These are phyloP conservation scores for Trichoderma gamsii DNA, from an alignment of 495 filamentous ascomycete genomes.

Conservation along the genomic window DNA sequence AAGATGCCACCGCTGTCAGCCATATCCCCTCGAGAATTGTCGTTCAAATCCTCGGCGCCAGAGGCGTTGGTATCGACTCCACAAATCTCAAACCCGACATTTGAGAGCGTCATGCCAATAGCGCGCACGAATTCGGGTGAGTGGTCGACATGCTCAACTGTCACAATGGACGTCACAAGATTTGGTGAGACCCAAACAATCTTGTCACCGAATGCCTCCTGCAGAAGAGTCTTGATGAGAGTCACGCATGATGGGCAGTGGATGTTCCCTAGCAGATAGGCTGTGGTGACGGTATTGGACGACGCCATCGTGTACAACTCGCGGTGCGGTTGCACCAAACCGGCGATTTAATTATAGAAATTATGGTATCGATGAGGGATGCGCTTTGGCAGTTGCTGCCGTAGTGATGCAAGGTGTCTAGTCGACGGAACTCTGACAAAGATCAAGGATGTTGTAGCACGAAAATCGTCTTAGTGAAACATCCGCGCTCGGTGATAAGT, in stretches of 20 bases:
- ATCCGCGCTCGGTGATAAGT: too few species aligned
- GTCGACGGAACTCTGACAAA: too few species aligned
- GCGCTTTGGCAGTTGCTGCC: background rate
- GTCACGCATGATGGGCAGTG: constrained; percentile 59
- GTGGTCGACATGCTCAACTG: constrained; percentile 26
- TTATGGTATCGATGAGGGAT: background rate
- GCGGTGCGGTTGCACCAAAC: background rate
- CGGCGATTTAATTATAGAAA: background rate
- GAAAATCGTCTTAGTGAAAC: too few species aligned
- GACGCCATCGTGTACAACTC: background rate
- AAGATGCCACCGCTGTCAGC: background rate
- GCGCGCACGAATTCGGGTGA: constrained; percentile 22
- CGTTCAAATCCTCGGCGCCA: constrained; percentile 21
- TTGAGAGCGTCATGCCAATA: constrained; percentile 38
- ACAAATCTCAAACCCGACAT: constrained; percentile 42
- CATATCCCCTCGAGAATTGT: background rate
- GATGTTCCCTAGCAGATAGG: constrained; percentile 49
- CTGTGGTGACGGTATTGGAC: constrained; percentile 31
- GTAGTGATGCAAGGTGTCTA: background rate
- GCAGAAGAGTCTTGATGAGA: constrained; percentile 45
- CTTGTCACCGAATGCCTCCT: constrained; percentile 30
- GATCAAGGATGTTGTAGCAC: too few species aligned
- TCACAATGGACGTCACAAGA: constrained; percentile 51
- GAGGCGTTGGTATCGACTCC: constrained; percentile 36
- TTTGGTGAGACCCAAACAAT: constrained; percentile 50